phyloP scores from a whole-genome alignment of 139 green algal genomes.

The Axilococcus clingmanii region DNA sequence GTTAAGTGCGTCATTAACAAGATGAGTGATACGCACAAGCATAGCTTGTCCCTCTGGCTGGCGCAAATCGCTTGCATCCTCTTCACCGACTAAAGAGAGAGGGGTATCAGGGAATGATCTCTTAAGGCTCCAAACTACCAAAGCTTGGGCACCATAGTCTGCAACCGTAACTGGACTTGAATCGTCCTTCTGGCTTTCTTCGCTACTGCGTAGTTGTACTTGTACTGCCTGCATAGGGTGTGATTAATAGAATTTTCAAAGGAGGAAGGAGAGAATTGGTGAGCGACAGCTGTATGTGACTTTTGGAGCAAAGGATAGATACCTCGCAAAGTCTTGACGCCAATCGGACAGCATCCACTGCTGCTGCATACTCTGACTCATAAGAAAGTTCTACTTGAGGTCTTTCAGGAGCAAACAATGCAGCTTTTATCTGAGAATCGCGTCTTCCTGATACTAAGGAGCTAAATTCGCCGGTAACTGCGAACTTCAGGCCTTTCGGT shows the following conservation, averaged over 20 bases:
- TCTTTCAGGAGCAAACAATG: too few species aligned
- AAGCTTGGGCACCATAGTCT: slow-evolving; percentile 86
- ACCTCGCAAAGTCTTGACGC: slow-evolving; percentile 55
- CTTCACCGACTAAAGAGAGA: slow-evolving; percentile 87
- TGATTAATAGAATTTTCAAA: too few species aligned
- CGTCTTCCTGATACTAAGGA: too few species aligned
- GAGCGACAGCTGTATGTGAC: slow-evolving; percentile 1
- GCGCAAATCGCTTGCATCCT: slow-evolving; percentile 65
- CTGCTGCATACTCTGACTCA: too few species aligned
- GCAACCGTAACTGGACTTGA: slow-evolving; percentile 88
- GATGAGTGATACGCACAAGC: slow-evolving; percentile 66
- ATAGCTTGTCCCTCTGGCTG: slow-evolving; percentile 44
- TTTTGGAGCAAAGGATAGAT: too few species aligned
- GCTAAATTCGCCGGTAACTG: too few species aligned
- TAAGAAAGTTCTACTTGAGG: too few species aligned
- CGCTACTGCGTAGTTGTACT: slow-evolving; percentile 36
- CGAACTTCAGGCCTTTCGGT: too few species aligned
- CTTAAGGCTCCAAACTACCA: slow-evolving; percentile 80
- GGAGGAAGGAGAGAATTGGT: too few species aligned
- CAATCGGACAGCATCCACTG: slow-evolving; percentile 48
- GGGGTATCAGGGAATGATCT: slow-evolving; percentile 22
- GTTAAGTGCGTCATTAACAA: slow-evolving; percentile 67
- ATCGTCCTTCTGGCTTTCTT: slow-evolving; percentile 74
- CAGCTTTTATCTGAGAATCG: too few species aligned
- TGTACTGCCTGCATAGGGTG: slow-evolving; percentile 67